phyloP scores from a whole-genome alignment of 2,329 filamentous ascomycete species.

The Rutstroemia sydowiana region DNA sequence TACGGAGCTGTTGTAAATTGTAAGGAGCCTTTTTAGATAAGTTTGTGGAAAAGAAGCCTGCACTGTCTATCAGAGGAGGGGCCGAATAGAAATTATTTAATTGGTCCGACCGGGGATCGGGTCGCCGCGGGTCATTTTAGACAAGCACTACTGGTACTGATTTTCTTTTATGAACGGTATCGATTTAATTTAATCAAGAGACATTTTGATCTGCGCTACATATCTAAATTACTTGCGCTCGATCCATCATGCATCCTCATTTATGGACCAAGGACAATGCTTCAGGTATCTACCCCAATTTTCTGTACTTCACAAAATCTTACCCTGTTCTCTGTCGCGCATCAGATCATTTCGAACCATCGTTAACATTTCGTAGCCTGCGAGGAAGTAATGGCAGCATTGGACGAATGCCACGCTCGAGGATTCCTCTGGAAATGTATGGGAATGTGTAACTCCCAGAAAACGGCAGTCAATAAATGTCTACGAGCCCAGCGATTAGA shows the following conservation, averaged over 20 bases:
- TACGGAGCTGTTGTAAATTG: background rate
- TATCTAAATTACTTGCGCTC: background rate
- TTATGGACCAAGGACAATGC: constrained; percentile 83
- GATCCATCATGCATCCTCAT: constrained; percentile 82
- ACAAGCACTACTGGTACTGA: background rate
- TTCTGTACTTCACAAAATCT: background rate
- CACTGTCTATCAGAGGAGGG: background rate
- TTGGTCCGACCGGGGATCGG: background rate
- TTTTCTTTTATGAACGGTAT: background rate
- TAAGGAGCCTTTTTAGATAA: background rate
- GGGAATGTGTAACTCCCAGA: constrained; percentile 84
- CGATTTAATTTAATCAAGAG: background rate
- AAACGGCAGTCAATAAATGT: constrained; percentile 77
- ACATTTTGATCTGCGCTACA: background rate
- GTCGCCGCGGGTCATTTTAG: background rate
- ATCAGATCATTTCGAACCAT: background rate
- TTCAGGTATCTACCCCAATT: constrained; percentile 49
- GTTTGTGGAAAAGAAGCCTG: background rate
- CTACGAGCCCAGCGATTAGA: constrained; percentile 73
- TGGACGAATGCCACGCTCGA: constrained; percentile 89
- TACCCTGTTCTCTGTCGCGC: background rate
- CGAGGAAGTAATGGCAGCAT: constrained; percentile 85
- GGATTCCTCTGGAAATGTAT: constrained; percentile 89
- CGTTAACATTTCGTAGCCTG: constrained; percentile 56
- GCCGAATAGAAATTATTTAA: background rate